phyloP scores from a whole-genome alignment of 208 protist species.

The Leishmania major region DNA sequence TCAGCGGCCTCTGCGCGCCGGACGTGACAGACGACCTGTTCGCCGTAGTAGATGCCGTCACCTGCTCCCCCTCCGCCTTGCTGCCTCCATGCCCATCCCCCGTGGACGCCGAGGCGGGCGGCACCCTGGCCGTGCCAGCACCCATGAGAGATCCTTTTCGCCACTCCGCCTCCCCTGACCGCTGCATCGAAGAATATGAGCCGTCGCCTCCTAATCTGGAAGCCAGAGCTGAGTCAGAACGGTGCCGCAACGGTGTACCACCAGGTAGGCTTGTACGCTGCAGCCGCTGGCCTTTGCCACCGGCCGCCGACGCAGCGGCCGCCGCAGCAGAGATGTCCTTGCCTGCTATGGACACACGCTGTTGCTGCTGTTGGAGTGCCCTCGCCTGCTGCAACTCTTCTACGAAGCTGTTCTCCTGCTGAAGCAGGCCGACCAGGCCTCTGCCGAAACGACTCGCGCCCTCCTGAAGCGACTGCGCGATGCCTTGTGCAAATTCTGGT shows the following conservation, averaged over 20 bases:
- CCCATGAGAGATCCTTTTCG: background rate
- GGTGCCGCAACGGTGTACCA: background rate
- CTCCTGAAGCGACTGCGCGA: conserved; percentile 33
- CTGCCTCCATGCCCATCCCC: background rate
- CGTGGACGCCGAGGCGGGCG: background rate
- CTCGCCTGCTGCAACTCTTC: conserved; percentile 16
- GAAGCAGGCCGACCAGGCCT: conserved; percentile 44
- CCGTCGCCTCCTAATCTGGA: background rate
- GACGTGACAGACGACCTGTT: background rate
- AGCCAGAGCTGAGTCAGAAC: background rate
- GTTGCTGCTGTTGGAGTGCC: background rate
- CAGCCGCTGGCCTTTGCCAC: background rate
- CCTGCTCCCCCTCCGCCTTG: background rate
- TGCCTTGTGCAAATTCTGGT: conserved; percentile 40
- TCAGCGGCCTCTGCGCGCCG: background rate
- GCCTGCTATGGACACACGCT: too few relatives aligned
- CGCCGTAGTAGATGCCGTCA: background rate
- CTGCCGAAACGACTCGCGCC: conserved; percentile 35
- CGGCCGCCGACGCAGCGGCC: background rate
- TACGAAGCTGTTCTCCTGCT: conserved; percentile 44
- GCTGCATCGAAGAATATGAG: background rate
- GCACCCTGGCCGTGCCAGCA: background rate
- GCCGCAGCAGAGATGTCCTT: background rate
- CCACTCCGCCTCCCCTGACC: background rate
- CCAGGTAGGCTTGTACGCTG: background rate